Evolutionary conservation across 495 filamentous ascomycete species (phyloP), one percentile per base, ranked within the genome.

Genomic region (Lichenothelia convexa): DNA sequence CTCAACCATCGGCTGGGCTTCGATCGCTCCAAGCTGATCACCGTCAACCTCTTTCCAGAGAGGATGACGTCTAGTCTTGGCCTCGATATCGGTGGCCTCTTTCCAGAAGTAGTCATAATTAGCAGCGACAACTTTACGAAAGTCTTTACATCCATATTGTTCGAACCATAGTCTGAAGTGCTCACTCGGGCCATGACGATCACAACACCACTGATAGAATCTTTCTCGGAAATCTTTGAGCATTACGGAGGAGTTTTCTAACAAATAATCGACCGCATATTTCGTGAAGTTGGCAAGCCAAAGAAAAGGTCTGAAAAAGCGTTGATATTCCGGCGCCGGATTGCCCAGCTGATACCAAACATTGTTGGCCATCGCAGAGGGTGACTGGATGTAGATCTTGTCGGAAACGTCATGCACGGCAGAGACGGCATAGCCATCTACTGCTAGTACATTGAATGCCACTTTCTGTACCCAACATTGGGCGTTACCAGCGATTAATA

Each of bases 251-350:
- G 46, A 44, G 3, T 51, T 33, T 6, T 47, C 35, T 3, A 57
- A 42, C 26, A 70, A 56, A 43, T 65, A 82, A 40, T 81, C 77
- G 12, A 80, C 56, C 24, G 78, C 63, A 44, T 80, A 68, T 45
- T 81, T 82, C 1, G 65, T 61, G 9, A 83, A 55, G 33, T 73
- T 65, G 0, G 67, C 74, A 12, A 82, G 44, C 79, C 78, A 84
- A 1, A 68, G 37, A 38, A 81, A 83, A 0, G 66, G 59, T 4
- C 59, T 34, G 37, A 72, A 59, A 43, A 70, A 83, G 16, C 68
- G 47, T 23, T 17, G 30, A 42, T 85, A 85, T 32, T 72, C 67
- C 0, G 42, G 18, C 0, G 71, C 53, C 4, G 77, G 72, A 1
- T 50, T 56, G 12, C 46, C 53, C 1, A 84, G 50, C 12, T 59